Conservation (phyloP, 495 filamentous ascomycete species). For the Aspergillus saccharolyticus region DNA sequence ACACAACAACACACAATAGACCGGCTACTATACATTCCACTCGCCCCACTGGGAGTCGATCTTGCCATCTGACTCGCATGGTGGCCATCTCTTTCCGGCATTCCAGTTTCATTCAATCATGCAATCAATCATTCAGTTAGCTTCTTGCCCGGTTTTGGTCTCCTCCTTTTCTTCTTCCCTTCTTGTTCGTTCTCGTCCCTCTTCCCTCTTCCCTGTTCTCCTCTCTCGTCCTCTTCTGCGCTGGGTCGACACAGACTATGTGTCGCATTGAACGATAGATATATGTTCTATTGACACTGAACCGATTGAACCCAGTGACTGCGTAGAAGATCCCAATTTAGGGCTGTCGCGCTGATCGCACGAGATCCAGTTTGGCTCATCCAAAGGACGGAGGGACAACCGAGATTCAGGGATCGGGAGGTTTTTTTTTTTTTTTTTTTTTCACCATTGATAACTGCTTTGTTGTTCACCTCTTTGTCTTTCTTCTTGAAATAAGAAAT, state of each 20-base stretch:
- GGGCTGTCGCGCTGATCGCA: slow-evolving; percentile 16
- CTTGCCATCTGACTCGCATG: slow-evolving; percentile 18
- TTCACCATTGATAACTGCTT: neutral
- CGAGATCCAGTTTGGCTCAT: neutral
- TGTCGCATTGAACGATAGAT: neutral
- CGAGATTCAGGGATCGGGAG: neutral
- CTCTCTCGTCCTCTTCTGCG: neutral
- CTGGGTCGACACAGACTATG: neutral
- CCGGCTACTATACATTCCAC: neutral
- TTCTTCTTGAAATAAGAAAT: neutral
- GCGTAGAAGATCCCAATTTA: slow-evolving; percentile 15
- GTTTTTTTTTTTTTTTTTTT: neutral
- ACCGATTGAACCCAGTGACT: slow-evolving; percentile 10
- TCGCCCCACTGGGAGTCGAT: slow-evolving; percentile 7
- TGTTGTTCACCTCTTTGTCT: neutral
- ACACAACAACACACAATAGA: too few species aligned
- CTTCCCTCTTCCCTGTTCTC: neutral
- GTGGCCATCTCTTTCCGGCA: slow-evolving; percentile 9
- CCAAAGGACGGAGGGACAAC: neutral
- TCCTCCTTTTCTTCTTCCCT: slow-evolving; percentile 3
- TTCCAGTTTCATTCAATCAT: slow-evolving; percentile 1
- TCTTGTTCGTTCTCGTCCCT: neutral
- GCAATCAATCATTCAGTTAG: neutral
- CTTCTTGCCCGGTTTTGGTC: slow-evolving; percentile 1
- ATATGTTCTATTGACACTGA: neutral